Evolutionary conservation across 164 flowering plant genomes (phyloP), one percentile per base, ranked within the genome.

Genomic region (Santalum album): DNA sequence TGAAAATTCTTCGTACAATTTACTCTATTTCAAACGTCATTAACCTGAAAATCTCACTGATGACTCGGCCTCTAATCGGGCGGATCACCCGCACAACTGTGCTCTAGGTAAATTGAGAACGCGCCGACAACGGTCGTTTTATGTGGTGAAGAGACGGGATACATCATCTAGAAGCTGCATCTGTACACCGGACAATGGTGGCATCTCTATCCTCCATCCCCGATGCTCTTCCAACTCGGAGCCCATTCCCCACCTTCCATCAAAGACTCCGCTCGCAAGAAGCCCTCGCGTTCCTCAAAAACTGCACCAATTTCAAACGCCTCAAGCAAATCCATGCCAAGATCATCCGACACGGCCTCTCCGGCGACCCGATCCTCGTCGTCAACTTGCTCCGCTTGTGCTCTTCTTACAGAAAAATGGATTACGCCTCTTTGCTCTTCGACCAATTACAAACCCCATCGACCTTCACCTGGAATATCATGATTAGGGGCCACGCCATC

Each of bases 401-500:
- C 53, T 70, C 71, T 22, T 63, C 74, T 24, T 64, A 47, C 36
- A 58, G 59, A 0, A 51, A 60, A 44, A 52, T 71, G 47, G 71
- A 69, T 18, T 72, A 80, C 43, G 84, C 87, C 6, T 29, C 66
- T 46, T 44, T 54, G 5, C 25, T 82, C 14, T 78, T 79, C 54
- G 46, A 72, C 25, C 79, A 74, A 63, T 34, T 77, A 25, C 64
- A 51, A 0, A 39, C 21, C 42, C 81, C 84, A 0, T 34, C 29
- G 2, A 60, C 77, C 1, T 81, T 79, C 58, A 64, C 79, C 20
- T 86, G 81, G 83, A 83, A 86, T 57, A 51, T 79, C 39, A 72
- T 81, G 69, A 83, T 83, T 32, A 64, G 86, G 52, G 65, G 70
- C 24, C 51, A 66, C 52, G 51, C 72, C 40, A n/a, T 26, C n/a